Base-by-base conservation (phyloP, 2,329 filamentous ascomycete genomes). In the Hypoxylon sp. region DNA sequence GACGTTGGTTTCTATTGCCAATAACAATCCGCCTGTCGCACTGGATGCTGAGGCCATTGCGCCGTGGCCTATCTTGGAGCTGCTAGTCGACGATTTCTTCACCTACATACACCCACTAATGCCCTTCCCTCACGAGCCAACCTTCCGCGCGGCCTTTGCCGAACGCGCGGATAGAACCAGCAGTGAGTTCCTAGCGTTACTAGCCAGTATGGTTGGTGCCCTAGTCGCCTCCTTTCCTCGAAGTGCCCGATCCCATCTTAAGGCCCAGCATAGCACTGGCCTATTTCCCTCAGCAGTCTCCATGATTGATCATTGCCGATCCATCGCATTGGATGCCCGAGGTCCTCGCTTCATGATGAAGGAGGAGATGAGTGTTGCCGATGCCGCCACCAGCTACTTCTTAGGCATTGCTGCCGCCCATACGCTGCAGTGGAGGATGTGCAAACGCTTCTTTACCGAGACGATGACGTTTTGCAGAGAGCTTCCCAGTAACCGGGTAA, bases 81-180 rank as follows among this genome's bases (percentile, higher is more conserved):
- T 90, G 1, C 83, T 94, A 14, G 87, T 94, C 63, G 90, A 94
- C 77, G 92, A 94, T 80, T 94, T 93, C 84, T 94, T 94, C 80
- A 93, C 90, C 17, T 93, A 93, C 76, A 90, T 94, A 58, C 91
- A 94, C 73, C 92, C 92, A 1, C 84, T 94, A 7, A 88, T 87
- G 63, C 92, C 92, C 0, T 94, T 94, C 63, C 92, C 92, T 0
- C 92, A 94, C 77, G 91, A 94, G 75, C 91, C 91, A 0, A 91
- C 90, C 3, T 94, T 94, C 77, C 86, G 91, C 21, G 86, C 89
- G 67, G 89, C 89, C 1, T 92, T 93, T 77, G 84, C 84, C 6
- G 85, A 85, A 60, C 85, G 91, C 34, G 87, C 92, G 74, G 91
- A 93, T 75, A 83, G 89, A 57, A 86, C 84, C 5, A 89, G 88